Evolutionary conservation across 2,329 filamentous ascomycete genomes (phyloP).

Genomic region (Xylaria sp.): DNA sequence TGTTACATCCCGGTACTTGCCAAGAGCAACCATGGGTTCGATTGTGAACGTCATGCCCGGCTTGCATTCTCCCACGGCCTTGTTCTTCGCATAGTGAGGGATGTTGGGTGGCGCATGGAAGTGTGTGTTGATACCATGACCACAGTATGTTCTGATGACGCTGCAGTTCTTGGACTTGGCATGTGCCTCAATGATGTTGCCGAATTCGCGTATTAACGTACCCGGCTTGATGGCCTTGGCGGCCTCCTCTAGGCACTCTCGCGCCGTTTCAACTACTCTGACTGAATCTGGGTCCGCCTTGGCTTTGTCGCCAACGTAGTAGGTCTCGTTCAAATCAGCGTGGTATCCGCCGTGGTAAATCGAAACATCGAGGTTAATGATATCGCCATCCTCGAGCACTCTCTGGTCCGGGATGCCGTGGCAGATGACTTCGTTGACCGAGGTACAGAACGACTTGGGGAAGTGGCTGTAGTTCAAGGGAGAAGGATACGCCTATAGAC

Average conservation of each 20-base stretch:
- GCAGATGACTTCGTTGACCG: constrained; percentile 94
- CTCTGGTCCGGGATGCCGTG: constrained; percentile 96
- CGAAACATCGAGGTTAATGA: constrained; percentile 93
- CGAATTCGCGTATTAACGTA: constrained; percentile 85
- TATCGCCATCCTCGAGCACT: constrained; percentile 83
- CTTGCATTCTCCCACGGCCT: constrained; percentile 89
- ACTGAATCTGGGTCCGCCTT: constrained; percentile 79
- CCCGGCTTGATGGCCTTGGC: constrained; percentile 92
- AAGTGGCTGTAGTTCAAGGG: constrained; percentile 94
- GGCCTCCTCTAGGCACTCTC: constrained; percentile 84
- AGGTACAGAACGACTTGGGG: constrained; percentile 97
- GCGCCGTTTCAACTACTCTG: constrained; percentile 81
- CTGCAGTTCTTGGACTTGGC: constrained; percentile 81
- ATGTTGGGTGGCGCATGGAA: constrained; percentile 95
- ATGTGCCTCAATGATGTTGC: constrained; percentile 91
- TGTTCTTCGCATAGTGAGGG: constrained; percentile 97
- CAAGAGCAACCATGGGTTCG: constrained; percentile 95
- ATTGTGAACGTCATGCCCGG: constrained; percentile 98
- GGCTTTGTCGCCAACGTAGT: constrained; percentile 90
- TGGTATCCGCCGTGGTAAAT: constrained; percentile 94
- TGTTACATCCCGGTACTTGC: constrained; percentile 85
- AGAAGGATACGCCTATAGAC: constrained; percentile 82
- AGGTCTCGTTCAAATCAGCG: constrained; percentile 95
- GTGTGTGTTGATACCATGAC: constrained; percentile 87
- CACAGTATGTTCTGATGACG: constrained; percentile 93